phyloP scores from a whole-genome alignment of 2,329 filamentous ascomycete genomes.

The Cladophialophora psammophila region DNA sequence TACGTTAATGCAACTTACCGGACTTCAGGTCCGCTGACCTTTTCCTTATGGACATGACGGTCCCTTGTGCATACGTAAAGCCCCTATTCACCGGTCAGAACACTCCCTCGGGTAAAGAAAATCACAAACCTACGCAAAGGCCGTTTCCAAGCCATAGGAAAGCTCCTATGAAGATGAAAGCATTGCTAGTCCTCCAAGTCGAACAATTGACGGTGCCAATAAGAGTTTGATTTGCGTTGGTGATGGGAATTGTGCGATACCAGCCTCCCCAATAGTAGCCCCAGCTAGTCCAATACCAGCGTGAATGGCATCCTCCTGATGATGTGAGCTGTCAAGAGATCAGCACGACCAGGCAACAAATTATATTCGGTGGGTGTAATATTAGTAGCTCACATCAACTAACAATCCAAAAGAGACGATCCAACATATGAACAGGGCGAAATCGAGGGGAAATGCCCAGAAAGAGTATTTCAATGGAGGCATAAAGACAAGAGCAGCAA shows the following conservation, averaged over 20 bases:
- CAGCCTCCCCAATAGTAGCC: conserved; percentile 26
- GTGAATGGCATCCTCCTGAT: conserved; percentile 14
- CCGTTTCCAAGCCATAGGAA: conserved; percentile 13
- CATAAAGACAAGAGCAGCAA: conserved; percentile 15
- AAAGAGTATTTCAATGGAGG: conserved; percentile 16
- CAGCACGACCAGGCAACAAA: no score
- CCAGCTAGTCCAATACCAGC: conserved; percentile 25
- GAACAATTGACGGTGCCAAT: conserved; percentile 12
- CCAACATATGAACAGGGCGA: conserved; percentile 23
- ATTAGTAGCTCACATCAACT: conserved; percentile 15
- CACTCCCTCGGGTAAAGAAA: not conserved
- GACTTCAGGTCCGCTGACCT: not conserved
- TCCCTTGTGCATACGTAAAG: conserved; percentile 6
- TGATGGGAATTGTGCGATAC: conserved; percentile 15
- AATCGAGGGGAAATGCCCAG: conserved; percentile 18
- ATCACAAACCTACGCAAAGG: not conserved
- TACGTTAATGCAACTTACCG: not conserved
- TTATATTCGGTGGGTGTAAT: not conserved
- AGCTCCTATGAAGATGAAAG: conserved; percentile 21
- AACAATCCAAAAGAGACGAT: conserved; percentile 24
- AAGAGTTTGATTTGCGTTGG: not conserved
- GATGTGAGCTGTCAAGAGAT: conserved; percentile 3
- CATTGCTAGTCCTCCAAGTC: conserved; percentile 8
- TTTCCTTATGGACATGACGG: not conserved
- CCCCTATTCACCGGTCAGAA: conserved; percentile 8